These are phyloP conservation scores for Porcisia hertigi DNA, from an alignment of 208 protist species.

Conservation along the genomic window DNA sequence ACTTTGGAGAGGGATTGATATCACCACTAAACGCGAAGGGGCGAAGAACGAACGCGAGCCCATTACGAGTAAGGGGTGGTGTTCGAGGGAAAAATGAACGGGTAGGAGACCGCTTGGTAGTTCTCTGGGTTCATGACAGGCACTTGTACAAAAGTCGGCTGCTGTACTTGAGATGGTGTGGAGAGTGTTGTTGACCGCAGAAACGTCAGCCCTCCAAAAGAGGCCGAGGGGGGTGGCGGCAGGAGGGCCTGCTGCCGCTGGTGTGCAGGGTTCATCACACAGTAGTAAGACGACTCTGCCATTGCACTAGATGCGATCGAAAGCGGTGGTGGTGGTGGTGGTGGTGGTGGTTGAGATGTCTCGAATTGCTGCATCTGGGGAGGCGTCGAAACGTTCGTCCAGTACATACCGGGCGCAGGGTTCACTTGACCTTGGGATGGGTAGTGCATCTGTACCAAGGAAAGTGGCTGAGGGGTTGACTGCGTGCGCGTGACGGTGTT, in stretches of 20 bases:
- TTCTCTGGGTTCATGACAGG: conserved; percentile 6
- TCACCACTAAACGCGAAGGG: background rate
- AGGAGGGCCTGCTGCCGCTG: background rate
- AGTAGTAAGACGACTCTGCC: conserved; percentile 12
- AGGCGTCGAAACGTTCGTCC: conserved; percentile 3
- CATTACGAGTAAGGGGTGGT: conserved; percentile 1
- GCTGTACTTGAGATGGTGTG: background rate
- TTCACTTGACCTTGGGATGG: background rate
- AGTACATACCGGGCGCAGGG: conserved; percentile 4
- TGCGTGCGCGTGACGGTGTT: background rate
- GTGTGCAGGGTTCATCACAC: conserved; percentile 4
- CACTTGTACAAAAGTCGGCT: conserved; percentile 1
- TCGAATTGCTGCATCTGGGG: background rate
- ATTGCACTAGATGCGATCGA: background rate
- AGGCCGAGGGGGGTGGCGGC: background rate
- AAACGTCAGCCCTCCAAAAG: background rate
- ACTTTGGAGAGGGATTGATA: background rate
- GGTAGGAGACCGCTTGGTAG: conserved; percentile 20
- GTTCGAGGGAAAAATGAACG: conserved; percentile 7
- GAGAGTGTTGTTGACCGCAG: conserved; percentile 1
- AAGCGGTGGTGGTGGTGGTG: background rate
- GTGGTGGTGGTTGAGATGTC: background rate
- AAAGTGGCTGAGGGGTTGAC: background rate
- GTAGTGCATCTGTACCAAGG: conserved; percentile 19
- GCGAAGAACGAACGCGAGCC: background rate